Evolutionary conservation across 805 yeast genomes (phyloP), one percentile per base, ranked within the genome.

Genomic region (Candida stauntonica): DNA sequence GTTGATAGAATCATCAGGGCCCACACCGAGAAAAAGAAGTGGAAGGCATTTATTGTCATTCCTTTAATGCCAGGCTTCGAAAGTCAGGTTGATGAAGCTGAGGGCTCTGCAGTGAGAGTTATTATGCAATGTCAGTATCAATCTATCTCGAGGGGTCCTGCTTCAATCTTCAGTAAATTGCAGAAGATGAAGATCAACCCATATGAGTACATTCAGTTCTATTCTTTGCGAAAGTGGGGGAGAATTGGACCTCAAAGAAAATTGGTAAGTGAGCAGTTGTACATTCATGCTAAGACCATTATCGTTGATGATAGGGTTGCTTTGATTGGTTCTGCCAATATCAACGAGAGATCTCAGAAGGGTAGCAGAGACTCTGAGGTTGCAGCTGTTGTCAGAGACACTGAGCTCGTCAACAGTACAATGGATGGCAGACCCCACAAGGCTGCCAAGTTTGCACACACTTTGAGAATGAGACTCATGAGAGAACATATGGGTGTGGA

Each of bases 21-120:
- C 0, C 84, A 86, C 55, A 73, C 75, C 43, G 84, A 81, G 43
- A 77, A 78, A 5, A 82, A 77, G 38, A 61, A 67, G 9, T 93
- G 99, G 99, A 81, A 80, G 46, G 98, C 98, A 1, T 75, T 87
- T 18, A 82, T 93, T 44, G 72, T 93, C 9, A 87, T 93, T 46
- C 99, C 99, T 3, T 68, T 93, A 48, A 87, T 93, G 93, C 99
- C 99, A 2, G 99, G 99, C 0, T 93, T 94, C 60, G 93, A 84
- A 54, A 80, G 95, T 19, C 85, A 87, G 48, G 95, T 94, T 16
- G 98, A 91, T 56, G 77, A 84, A 46, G 84, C 93, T 13, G 96
- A 88, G 48, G 99, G 96, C 2, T 84, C 96, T 0, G 77, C 95
- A n/a, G 88, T 93, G 5, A 77, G 99, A 54, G 81, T 93, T 18